Evolutionary conservation across 805 yeast species (phyloP).

Genomic region (Zygosaccharomyces gambellarensis): DNA sequence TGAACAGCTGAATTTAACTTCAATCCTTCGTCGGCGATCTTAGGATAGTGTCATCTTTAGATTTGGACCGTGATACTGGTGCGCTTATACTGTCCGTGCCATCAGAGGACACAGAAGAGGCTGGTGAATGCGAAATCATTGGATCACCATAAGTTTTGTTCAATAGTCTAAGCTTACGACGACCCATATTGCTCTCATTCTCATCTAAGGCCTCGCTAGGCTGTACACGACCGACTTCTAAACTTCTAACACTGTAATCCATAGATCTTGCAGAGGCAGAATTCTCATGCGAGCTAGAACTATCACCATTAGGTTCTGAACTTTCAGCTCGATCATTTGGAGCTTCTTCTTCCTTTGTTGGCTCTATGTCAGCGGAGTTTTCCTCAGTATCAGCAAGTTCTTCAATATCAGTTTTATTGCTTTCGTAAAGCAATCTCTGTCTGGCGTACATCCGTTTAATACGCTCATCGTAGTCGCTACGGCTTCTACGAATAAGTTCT

Average conservation of each 20-base stretch:
- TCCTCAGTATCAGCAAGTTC: constrained; percentile 13
- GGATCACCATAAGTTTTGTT: constrained; percentile 22
- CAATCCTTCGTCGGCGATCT: constrained; percentile 2
- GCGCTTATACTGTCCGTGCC: constrained; percentile 13
- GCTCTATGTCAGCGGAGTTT: constrained; percentile 14
- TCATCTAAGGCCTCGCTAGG: constrained; percentile 8
- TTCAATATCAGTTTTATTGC: constrained; percentile 26
- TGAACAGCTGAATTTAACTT: neutral
- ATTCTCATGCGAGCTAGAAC: constrained; percentile 6
- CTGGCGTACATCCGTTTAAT: constrained; percentile 20
- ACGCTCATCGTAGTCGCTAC: constrained; percentile 30
- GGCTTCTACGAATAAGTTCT: constrained; percentile 40
- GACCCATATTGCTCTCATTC: constrained; percentile 18
- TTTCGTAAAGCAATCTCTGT: constrained; percentile 28
- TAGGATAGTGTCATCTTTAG: constrained; percentile 4
- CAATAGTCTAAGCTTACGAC: constrained; percentile 29
- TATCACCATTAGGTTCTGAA: neutral
- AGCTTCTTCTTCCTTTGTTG: constrained; percentile 5
- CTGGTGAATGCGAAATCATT: constrained; percentile 10
- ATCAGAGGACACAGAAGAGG: constrained; percentile 15
- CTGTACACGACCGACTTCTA: constrained; percentile 24
- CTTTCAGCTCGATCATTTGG: neutral
- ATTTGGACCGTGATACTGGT: constrained; percentile 8
- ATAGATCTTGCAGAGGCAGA: constrained; percentile 5
- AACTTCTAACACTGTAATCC: constrained; percentile 21